A percentile compares a stretch with the other conserved stretches of the same genome.
Conservation (phyloP, 2,329 filamentous ascomycete genomes). For the Microcyclospora tardicrescens region DNA sequence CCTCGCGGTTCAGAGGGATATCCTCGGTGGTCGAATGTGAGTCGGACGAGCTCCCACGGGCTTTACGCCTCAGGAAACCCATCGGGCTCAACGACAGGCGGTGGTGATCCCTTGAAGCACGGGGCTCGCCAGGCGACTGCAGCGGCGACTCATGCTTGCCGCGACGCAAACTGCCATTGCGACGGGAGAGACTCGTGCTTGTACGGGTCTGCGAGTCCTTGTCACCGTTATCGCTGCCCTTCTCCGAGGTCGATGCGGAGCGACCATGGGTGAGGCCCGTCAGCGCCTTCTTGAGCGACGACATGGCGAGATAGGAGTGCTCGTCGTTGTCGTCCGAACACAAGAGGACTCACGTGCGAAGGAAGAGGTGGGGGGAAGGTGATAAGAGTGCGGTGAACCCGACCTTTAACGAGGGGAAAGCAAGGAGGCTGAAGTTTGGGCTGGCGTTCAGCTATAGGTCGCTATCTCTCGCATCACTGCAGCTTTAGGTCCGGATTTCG, state of each 20-base stretch:
- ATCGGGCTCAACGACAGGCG: constrained; percentile 21
- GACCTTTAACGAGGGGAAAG: no score
- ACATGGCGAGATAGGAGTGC: constrained; percentile 11
- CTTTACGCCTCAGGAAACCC: constrained; percentile 21
- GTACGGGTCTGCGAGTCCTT: constrained; percentile 6
- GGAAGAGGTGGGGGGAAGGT: neutral
- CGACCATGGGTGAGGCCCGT: constrained; percentile 27
- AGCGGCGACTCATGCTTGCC: neutral
- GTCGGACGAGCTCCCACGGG: constrained; percentile 17
- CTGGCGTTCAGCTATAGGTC: no score
- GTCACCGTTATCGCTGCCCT: constrained; percentile 7
- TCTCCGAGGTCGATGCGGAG: constrained; percentile 13
- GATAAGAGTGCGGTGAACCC: no score
- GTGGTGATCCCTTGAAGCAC: constrained; percentile 16
- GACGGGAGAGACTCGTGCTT: constrained; percentile 7
- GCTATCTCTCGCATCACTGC: no score
- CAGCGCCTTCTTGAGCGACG: constrained; percentile 35
- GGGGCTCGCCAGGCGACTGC: neutral
- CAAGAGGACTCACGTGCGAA: constrained; percentile 1
- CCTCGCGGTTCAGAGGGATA: constrained; percentile 35
- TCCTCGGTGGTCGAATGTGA: constrained; percentile 24
- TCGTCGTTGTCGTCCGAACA: neutral
- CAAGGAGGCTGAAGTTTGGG: no score
- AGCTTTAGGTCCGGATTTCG: no score
- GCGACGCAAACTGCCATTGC: constrained; percentile 8